Evolutionary conservation across 345 rosid species (phyloP), one percentile per base, ranked within the genome.

Genomic region (Crucihimalaya himalaica): DNA sequence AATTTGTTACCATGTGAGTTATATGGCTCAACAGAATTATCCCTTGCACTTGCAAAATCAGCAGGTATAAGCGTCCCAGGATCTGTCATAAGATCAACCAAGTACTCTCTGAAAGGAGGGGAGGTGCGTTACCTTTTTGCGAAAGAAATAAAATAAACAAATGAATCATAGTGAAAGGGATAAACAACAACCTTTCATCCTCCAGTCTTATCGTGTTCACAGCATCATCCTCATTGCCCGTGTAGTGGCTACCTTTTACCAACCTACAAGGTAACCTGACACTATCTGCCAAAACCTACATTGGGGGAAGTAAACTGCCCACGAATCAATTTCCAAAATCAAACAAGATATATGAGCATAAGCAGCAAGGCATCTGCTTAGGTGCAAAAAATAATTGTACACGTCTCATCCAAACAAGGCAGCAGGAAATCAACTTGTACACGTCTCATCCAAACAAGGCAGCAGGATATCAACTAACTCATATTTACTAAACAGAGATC

Each of bases 21-120:
- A 65, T 72, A 73, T 70, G 90, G 70, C 75, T 75, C 83, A 71
- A 74, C 14, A 4, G 32, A 8, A 39, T 39, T 8, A 23, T 39
- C 50, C 31, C 13, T 60, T 8, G 14, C 14, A 61, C 66, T 86
- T 51, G 84, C 80, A 81, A 87, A 63, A 77, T 96, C 99, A 83
- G 96, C 95, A 54, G 99, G 99, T 82, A 96, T 88, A 74, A 96
- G 95, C 21, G 97, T 92, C 79, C 99, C 99, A 31, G 99, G 96
- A 80, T 90, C 99, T 72, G 97, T 96, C 99, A 96, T 96, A 79
- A 96, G 97, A 87, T 96, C 99, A 72, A 96, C 96, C 87, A 96
- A 85, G 90, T 84, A 90, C 84, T 96, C 99, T 85, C 99, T 96
- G 89, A 70, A 84, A 56, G 48, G 61, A 80, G 52, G 72, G 71